Base-by-base conservation (phyloP, 306 rosid species). In the Prunus kanzakura region DNA sequence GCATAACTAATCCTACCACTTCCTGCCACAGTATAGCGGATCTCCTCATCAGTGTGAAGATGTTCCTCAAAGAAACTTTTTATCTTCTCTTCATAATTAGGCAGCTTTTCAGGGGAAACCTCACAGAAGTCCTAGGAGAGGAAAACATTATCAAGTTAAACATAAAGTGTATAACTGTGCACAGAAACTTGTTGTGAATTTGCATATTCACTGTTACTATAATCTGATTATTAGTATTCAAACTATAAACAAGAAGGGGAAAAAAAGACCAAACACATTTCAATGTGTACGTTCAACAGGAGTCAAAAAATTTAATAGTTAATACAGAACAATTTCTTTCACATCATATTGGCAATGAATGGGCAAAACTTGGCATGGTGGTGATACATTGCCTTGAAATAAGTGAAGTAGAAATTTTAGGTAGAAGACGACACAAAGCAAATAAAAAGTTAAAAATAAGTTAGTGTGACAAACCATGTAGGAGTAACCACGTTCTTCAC, bases 21-120 rank as follows among this genome's bases (percentile, higher is more conserved):
- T 83, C 99, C 99, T 57, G 91, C 96, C 69, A 85, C 96, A 82
- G 80, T 46, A 19, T 88, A 96, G 74, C 99, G 94, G 81, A 96
- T 96, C 90, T 96, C 98, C 89, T 96, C 99, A 55, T 96, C 99
- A 9, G 91, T 91, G 85, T 96, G 98, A 78, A 96, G 94, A 75
- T 96, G 99, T 77, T 96, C 99, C 77, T 91, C 98, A 61, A 86
- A 96, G 58, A 96, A 96, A 78, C 7, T 88, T 73, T 91, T 96
- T 78, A 96, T 89, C 91, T 96, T 96, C 90, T 85, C 89, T 72
- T 96, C 98, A 82, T 96, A 96, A 72, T 96, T 96, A 69, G 98
- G 98, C 74, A 96, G 83, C 82, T 91, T 96, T 81, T 93, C 98
- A 4, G 97, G 99, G 83, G 87, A 88, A 81, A 96, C 87, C 82